Conservation (phyloP, 2,329 filamentous ascomycete genomes). For the Botryotinia globosa region DNA sequence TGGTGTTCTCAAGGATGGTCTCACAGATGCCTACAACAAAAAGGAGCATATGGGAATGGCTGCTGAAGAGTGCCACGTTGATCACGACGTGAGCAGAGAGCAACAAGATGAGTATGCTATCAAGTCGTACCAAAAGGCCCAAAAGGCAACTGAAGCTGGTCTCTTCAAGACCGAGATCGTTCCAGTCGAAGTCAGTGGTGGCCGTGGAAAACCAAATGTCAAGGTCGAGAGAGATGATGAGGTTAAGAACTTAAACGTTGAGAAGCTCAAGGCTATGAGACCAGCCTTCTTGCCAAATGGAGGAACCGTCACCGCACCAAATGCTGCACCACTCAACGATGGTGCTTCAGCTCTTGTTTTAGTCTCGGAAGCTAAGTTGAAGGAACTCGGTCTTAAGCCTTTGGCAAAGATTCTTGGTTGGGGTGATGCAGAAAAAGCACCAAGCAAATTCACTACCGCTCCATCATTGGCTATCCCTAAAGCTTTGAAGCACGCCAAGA, state of each 20-base stretch:
- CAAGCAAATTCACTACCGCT: slow-evolving; percentile 93
- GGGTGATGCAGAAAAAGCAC: slow-evolving; percentile 89
- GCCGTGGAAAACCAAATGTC: slow-evolving; percentile 83
- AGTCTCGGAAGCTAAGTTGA: slow-evolving; percentile 89
- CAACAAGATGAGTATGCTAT: slow-evolving; percentile 96
- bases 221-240: slow-evolving; percentile 86
- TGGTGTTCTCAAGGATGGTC: slow-evolving; percentile 88
- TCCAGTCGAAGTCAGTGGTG: slow-evolving; percentile 82
- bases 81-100: slow-evolving; percentile 78
- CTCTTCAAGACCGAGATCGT: slow-evolving; percentile 83
- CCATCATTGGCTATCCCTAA: slow-evolving; percentile 94
- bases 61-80: slow-evolving; percentile 85
- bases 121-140: slow-evolving; percentile 88
- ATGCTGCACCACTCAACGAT: slow-evolving; percentile 94
- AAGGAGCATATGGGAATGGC: slow-evolving; percentile 96
- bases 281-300: slow-evolving; percentile 75
- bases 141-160: slow-evolving; percentile 77
- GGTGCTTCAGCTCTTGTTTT: slow-evolving; percentile 90
- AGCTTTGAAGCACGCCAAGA: slow-evolving; percentile 89
- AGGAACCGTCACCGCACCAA: slow-evolving; percentile 92
- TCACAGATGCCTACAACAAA: slow-evolving; percentile 87
- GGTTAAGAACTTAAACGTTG: slow-evolving; percentile 86
- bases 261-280: slow-evolving; percentile 81
- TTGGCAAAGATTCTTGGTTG: slow-evolving; percentile 96
- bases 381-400: slow-evolving; percentile 86